Conservation (phyloP, 768 basidiomycete genomes). For the Cytidiella melzeri region DNA sequence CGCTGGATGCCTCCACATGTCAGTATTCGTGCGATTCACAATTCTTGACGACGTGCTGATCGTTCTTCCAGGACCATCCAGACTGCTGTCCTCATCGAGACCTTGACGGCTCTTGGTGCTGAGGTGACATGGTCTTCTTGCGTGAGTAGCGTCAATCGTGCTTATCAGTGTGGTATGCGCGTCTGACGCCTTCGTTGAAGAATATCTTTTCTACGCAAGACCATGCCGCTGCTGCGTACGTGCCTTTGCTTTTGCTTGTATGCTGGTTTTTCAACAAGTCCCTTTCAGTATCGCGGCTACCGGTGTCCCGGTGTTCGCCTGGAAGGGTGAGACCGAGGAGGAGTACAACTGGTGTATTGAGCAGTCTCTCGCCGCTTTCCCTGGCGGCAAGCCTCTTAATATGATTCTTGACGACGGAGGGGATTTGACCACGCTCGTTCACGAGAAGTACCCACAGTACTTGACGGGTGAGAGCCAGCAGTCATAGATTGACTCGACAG, state of each 20-base stretch:
- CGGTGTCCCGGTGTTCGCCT: conserved; percentile 96
- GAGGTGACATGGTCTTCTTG: conserved; percentile 99
- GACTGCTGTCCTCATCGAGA: conserved; percentile 98
- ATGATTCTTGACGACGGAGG: conserved; percentile 99
- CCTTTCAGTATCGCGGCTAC: conserved; percentile 83
- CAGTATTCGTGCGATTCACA: conserved; percentile 20
- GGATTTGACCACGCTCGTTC: conserved; percentile 90
- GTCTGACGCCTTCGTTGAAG: conserved; percentile 32
- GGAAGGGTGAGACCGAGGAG: conserved; percentile 99
- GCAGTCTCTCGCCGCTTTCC: conserved; percentile 88
- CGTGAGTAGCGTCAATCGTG: conserved; percentile 39
- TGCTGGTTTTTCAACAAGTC: too few species aligned
- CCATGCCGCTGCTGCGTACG: conserved; percentile 95
- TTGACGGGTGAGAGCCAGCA: conserved; percentile 52
- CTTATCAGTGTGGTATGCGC: background rate
- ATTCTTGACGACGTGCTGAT: background rate
- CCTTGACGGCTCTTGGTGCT: conserved; percentile 89
- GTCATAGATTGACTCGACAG: background rate
- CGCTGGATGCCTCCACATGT: conserved; percentile 98
- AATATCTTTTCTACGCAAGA: conserved; percentile 99
- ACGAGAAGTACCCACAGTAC: conserved; percentile 93
- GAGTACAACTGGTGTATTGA: conserved; percentile 99
- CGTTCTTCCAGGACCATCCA: conserved; percentile 78
- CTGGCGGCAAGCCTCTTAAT: conserved; percentile 79
- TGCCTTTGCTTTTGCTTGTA: conserved; percentile 12